Conservation (phyloP, 805 yeast genomes). For the Saccharomycopsis schoenii region DNA sequence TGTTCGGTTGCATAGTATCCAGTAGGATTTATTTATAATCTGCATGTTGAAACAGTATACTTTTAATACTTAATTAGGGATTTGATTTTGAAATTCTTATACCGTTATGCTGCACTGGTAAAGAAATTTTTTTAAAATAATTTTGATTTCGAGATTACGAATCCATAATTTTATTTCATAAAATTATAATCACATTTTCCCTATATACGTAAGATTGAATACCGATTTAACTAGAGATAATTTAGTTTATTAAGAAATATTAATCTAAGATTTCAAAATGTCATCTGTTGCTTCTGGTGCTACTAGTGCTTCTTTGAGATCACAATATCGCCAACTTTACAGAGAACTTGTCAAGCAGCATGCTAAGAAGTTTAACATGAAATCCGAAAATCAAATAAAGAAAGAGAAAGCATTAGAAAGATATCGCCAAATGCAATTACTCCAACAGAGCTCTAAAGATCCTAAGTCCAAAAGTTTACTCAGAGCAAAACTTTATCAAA, state of each 20-base stretch:
- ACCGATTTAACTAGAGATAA: no score
- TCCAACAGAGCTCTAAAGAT: constrained; percentile 28
- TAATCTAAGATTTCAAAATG: neutral
- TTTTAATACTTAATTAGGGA: neutral
- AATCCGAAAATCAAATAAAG: constrained; percentile 31
- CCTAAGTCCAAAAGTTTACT: constrained; percentile 6
- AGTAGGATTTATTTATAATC: no score
- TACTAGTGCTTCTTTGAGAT: neutral
- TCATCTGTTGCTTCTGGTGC: neutral
- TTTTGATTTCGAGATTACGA: neutral
- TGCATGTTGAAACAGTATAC: neutral
- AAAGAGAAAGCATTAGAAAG: constrained; percentile 37
- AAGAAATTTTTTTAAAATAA: neutral
- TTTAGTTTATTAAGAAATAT: neutral
- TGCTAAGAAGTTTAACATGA: constrained; percentile 22
- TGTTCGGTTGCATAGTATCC: neutral
- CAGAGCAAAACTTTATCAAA: neutral
- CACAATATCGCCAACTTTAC: constrained; percentile 10
- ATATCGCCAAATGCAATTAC: constrained; percentile 38
- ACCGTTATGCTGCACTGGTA: neutral
- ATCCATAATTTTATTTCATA: no score
- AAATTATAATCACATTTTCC: neutral
- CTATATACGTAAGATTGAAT: neutral
- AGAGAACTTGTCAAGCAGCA: constrained; percentile 14
- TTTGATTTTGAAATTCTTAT: neutral